Evolutionary conservation across 306 rosid species (phyloP).

Genomic region (Ceratonia siliqua): DNA sequence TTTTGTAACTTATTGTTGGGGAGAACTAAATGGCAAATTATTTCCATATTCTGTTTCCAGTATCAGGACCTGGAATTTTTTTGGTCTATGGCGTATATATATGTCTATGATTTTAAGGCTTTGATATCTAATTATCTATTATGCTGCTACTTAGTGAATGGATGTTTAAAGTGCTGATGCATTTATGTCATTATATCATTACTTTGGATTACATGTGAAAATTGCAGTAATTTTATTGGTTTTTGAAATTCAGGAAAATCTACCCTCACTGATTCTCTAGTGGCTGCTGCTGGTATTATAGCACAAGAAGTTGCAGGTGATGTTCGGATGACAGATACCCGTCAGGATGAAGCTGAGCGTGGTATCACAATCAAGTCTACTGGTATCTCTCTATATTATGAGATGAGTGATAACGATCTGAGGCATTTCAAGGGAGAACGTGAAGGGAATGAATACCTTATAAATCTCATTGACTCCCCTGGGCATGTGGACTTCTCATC

Average conservation of each 20-base stretch:
- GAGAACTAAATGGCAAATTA: background rate
- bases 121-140: background rate
- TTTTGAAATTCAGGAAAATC: constrained; percentile 57
- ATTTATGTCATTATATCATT: background rate
- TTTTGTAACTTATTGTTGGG: background rate
- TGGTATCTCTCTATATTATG: constrained; percentile 90
- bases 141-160: too few relatives aligned
- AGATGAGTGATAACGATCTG: constrained; percentile 63
- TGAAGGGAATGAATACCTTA: constrained; percentile 81
- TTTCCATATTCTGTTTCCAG: background rate
- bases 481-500: constrained; percentile 94
- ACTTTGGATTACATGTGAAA: too few relatives aligned
- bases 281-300: constrained; percentile 96
- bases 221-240: background rate
- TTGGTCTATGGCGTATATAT: background rate
- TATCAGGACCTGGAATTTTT: background rate
- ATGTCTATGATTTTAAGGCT: background rate
- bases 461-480: constrained; percentile 90
- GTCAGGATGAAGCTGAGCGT: constrained; percentile 93
- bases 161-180: too few relatives aligned
- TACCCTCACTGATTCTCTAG: constrained; percentile 88
- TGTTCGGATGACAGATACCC: constrained; percentile 94
- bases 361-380: constrained; percentile 95
- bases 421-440: constrained; percentile 70
- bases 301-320: constrained; percentile 94